A percentile compares a stretch with the other conserved stretches of the same genome.
These are phyloP conservation scores for Priceomyces haplophilus DNA, from an alignment of 805 yeast genomes.

Conservation along the genomic window DNA sequence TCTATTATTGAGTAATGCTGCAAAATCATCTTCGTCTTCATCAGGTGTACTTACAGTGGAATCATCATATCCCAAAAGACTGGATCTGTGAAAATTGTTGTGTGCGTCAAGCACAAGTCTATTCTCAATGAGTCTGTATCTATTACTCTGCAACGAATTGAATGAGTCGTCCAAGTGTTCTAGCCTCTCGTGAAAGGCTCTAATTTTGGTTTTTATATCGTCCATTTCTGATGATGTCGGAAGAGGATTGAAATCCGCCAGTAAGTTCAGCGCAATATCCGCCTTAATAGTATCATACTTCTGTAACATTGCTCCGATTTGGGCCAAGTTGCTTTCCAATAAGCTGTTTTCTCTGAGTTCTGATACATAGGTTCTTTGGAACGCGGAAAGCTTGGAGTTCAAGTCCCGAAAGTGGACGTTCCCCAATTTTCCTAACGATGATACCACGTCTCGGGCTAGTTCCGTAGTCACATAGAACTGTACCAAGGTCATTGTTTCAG, in stretches of 20 bases:
- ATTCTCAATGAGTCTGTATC: conserved; percentile 28
- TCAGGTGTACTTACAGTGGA: conserved; percentile 16
- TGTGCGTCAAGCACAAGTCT: conserved; percentile 32
- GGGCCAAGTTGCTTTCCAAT: conserved; percentile 28
- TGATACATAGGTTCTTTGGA: conserved; percentile 43
- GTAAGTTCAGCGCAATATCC: conserved; percentile 23
- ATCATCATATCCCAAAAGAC: conserved; percentile 11
- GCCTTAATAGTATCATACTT: conserved; percentile 26
- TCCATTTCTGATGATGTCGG: conserved; percentile 37
- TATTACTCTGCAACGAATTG: conserved; percentile 23
- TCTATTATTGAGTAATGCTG: conserved; percentile 23
- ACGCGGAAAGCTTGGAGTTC: conserved; percentile 42
- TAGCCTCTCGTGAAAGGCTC: conserved; percentile 27
- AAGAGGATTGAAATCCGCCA: conserved; percentile 55
- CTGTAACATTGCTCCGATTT: conserved; percentile 25
- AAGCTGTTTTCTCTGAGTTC: conserved; percentile 39
- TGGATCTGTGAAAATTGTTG: conserved; percentile 30
- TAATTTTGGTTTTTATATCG: conserved; percentile 23
- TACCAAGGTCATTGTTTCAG: conserved; percentile 49
- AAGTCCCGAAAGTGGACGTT: conserved; percentile 48
- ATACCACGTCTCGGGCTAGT: conserved; percentile 41
- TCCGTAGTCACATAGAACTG: conserved; percentile 49
- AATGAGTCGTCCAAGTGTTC: conserved; percentile 37
- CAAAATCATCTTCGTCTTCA: conserved; percentile 28
- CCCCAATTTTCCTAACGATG: conserved; percentile 36